These are phyloP conservation scores for Penicillium subrubescens DNA, from an alignment of 495 filamentous ascomycete genomes.

Conservation along the genomic window DNA sequence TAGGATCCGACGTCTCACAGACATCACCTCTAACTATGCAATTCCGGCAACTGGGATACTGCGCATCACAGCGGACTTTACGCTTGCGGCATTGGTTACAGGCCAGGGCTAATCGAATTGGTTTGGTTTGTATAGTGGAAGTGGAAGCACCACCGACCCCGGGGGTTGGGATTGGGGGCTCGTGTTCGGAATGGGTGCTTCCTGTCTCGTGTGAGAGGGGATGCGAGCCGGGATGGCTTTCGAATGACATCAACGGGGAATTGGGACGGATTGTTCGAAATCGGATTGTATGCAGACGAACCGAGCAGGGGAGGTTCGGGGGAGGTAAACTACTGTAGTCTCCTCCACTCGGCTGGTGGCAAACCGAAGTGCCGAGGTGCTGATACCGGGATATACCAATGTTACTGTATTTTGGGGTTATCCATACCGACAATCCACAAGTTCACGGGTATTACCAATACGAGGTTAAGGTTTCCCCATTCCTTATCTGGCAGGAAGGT, in stretches of 20 bases:
- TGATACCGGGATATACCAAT: background rate
- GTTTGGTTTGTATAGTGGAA: background rate
- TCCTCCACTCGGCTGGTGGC: background rate
- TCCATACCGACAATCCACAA: background rate
- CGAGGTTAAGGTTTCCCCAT: background rate
- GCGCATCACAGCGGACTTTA: background rate
- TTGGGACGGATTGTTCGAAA: background rate
- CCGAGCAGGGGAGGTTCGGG: background rate
- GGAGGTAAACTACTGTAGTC: background rate
- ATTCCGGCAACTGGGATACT: background rate
- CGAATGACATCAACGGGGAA: background rate
- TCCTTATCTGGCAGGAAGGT: no score
- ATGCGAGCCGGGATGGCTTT: background rate
- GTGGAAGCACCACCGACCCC: no score
- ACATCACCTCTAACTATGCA: constrained; percentile 5
- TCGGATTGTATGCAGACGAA: background rate
- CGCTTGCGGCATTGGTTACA: constrained; percentile 1
- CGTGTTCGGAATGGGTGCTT: background rate
- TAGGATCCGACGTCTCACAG: constrained; percentile 7
- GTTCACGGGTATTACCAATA: background rate
- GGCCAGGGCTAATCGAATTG: background rate
- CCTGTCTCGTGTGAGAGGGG: background rate
- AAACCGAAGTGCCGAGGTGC: background rate
- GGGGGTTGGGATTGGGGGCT: background rate
- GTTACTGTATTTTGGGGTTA: background rate